These are phyloP conservation scores for Sporothrix luriei DNA, from an alignment of 2,329 filamentous ascomycete species.

Conservation along the genomic window DNA sequence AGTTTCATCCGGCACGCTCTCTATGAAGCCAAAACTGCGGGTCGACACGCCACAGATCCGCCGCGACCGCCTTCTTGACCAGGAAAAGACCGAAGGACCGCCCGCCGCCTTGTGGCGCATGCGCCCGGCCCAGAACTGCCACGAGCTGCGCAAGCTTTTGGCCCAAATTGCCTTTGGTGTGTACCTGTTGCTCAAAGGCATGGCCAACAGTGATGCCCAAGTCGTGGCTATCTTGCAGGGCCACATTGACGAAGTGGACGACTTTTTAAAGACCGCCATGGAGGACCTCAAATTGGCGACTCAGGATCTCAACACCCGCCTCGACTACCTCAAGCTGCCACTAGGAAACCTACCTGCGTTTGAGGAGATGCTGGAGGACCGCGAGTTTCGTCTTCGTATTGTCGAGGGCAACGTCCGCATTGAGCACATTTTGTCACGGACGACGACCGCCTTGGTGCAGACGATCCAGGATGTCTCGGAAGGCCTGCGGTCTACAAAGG, in stretches of 20 bases:
- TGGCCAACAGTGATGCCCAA: constrained; percentile 85
- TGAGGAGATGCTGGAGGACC: constrained; percentile 83
- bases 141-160: constrained; percentile 86
- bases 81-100: constrained; percentile 67
- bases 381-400: constrained; percentile 77
- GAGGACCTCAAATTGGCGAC: constrained; percentile 81
- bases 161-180: constrained; percentile 93
- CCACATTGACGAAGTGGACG: constrained; percentile 92
- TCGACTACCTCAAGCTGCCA: constrained; percentile 78
- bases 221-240: constrained; percentile 86
- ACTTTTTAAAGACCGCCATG: constrained; percentile 81
- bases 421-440: constrained; percentile 83
- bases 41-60: constrained; percentile 62
- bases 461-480: constrained; percentile 77
- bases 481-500: constrained; percentile 73
- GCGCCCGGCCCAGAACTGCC: constrained; percentile 73
- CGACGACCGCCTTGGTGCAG: constrained; percentile 73
- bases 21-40: constrained; percentile 56
- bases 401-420: constrained; percentile 88
- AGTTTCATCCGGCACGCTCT: constrained; percentile 56
- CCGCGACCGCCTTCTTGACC: constrained; percentile 68
- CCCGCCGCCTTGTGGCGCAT: constrained; percentile 77
- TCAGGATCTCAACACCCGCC: constrained; percentile 76
- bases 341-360: constrained; percentile 82
- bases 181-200: constrained; percentile 78